These are phyloP conservation scores for Saccharomycopsis phalli DNA, from an alignment of 1,139 yeast species.

Conservation along the genomic window DNA sequence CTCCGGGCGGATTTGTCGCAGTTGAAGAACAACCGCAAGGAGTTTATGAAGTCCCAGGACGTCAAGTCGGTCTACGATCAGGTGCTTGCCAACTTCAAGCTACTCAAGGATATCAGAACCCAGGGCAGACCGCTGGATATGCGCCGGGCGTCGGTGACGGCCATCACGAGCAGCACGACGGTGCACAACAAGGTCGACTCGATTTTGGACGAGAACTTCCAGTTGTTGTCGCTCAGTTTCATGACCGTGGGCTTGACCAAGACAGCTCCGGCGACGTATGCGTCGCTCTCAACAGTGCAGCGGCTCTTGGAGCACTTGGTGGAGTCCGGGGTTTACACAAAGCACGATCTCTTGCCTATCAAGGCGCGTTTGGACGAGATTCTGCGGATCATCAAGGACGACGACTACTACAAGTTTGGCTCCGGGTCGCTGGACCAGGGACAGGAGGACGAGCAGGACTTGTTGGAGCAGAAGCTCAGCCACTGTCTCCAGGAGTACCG, in stretches of 20 bases:
- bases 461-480: constrained; percentile 50
- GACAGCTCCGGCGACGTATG: constrained; percentile 89
- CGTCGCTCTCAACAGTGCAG: constrained; percentile 77
- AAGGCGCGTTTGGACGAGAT: constrained; percentile 63
- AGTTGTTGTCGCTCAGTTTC: constrained; percentile 73
- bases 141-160: background rate
- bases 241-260: constrained; percentile 85
- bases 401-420: constrained; percentile 31
- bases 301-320: constrained; percentile 72
- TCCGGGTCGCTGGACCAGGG: constrained; percentile 17
- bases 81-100: constrained; percentile 43
- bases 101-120: constrained; percentile 40
- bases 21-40: constrained; percentile 57
- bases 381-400: constrained; percentile 44
- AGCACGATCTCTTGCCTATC: constrained; percentile 74
- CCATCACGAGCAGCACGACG: constrained; percentile 20
- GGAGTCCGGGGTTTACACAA: constrained; percentile 75
- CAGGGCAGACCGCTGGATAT: constrained; percentile 26
- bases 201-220: constrained; percentile 82
- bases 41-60: constrained; percentile 56
- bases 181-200: constrained; percentile 46
- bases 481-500: constrained; percentile 48
- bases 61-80: constrained; percentile 46
- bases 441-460: constrained; percentile 37
- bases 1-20: constrained; percentile 43